Percentiles rank a stretch among this genome's conserved stretches.
phyloP scores from a whole-genome alignment of 192 early-diverging fungal species.

The Coemansia guatemalensis region DNA sequence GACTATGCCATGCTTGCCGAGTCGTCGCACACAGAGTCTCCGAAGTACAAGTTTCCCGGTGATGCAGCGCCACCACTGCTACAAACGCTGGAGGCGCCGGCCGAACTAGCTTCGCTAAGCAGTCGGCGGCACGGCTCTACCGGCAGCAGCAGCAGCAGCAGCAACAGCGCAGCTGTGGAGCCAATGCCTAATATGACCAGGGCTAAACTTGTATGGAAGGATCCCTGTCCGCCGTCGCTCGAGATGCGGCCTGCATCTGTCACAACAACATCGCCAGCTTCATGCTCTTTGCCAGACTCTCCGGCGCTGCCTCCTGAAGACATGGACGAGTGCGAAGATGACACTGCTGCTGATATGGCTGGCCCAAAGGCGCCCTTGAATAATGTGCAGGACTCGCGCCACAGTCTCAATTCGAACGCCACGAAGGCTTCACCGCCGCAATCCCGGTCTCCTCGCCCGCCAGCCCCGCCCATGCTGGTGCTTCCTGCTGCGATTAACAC shows the following conservation, averaged over 20 bases:
- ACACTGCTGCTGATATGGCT: neutral
- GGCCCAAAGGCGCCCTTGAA: neutral
- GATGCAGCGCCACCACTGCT: neutral
- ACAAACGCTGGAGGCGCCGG: neutral
- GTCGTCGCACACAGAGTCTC: neutral
- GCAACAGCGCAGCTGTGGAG: neutral
- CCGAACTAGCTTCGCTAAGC: neutral
- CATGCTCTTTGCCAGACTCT: conserved; percentile 17
- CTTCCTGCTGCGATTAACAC: neutral
- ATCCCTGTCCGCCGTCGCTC: neutral
- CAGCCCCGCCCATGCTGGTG: neutral
- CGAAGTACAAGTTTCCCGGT: neutral
- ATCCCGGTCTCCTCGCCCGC: neutral
- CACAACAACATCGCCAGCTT: conserved; percentile 1
- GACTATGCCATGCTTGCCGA: neutral
- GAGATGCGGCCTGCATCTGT: neutral
- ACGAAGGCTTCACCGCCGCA: conserved; percentile 1
- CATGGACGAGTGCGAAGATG: neutral
- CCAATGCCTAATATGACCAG: conserved; percentile 6
- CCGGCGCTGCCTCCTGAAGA: conserved; percentile 3
- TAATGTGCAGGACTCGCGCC: conserved; percentile 2
- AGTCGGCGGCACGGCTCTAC: neutral
- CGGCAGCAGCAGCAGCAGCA: neutral
- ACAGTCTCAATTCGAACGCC: conserved; percentile 11
- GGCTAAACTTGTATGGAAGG: conserved; percentile 15